These are phyloP conservation scores for Chlorociboria aeruginascens DNA, from an alignment of 495 filamentous ascomycete species.

Conservation along the genomic window DNA sequence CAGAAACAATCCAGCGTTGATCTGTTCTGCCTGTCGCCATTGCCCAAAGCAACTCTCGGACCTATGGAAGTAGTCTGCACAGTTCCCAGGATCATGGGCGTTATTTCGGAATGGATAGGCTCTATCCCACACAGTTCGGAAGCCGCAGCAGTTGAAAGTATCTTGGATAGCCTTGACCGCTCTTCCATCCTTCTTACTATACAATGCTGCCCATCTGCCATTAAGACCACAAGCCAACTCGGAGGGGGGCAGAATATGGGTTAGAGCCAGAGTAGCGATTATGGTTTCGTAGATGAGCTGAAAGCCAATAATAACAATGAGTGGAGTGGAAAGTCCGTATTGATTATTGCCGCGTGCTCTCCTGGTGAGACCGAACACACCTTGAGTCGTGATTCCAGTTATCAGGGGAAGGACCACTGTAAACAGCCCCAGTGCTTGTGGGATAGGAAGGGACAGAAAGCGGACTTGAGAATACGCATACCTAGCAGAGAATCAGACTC, in stretches of 20 bases:
- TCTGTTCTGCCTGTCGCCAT: slow-evolving; percentile 21
- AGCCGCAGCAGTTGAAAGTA: slow-evolving; percentile 51
- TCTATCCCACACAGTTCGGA: slow-evolving; percentile 39
- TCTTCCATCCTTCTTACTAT: slow-evolving; percentile 30
- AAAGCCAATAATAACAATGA: slow-evolving; percentile 39
- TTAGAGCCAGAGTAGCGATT: slow-evolving; percentile 25
- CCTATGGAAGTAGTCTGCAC: slow-evolving; percentile 11
- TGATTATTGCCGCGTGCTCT: slow-evolving; percentile 17
- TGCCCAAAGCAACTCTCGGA: slow-evolving; percentile 17
- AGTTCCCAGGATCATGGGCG: background rate
- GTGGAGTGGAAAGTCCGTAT: slow-evolving; percentile 23
- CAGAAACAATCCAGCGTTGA: slow-evolving; percentile 21
- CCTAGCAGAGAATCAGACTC: slow-evolving; percentile 16
- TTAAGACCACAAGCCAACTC: slow-evolving; percentile 38
- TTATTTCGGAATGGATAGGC: slow-evolving; percentile 41
- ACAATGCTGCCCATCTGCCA: slow-evolving; percentile 40
- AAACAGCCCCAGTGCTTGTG: slow-evolving; percentile 32
- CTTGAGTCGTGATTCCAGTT: slow-evolving; percentile 29
- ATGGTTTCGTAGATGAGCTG: slow-evolving; percentile 40
- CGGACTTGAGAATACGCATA: slow-evolving; percentile 36
- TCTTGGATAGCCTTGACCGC: slow-evolving; percentile 52
- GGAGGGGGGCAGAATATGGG: slow-evolving; percentile 10
- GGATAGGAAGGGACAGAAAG: slow-evolving; percentile 38
- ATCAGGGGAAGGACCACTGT: slow-evolving; percentile 40
- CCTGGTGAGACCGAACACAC: slow-evolving; percentile 11